phyloP scores from a whole-genome alignment of 192 early-diverging fungal species.

The Gryganskiella cystojenkinii region DNA sequence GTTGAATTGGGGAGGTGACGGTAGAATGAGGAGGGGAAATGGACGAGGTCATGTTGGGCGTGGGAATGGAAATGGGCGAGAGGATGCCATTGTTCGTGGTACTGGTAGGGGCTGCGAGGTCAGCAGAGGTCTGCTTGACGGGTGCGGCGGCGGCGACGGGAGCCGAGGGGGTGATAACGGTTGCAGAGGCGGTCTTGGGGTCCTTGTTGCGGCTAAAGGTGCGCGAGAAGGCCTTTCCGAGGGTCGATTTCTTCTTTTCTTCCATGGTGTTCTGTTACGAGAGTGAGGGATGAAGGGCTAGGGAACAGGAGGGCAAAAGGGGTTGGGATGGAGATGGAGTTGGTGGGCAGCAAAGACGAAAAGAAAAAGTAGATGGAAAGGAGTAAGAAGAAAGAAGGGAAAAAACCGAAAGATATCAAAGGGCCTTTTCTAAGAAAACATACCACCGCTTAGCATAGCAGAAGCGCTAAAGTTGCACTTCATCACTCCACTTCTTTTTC shows the following conservation, averaged over 20 bases:
- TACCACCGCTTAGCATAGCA: neutral
- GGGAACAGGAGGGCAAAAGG: neutral
- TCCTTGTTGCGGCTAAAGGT: constrained; percentile 48
- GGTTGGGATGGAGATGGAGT: neutral
- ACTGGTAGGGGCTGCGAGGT: neutral
- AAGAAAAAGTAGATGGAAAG: constrained; percentile 1
- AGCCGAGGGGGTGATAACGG: neutral
- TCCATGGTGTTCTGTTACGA: constrained; percentile 16
- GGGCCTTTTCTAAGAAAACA: too few species aligned
- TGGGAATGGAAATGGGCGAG: constrained; percentile 29
- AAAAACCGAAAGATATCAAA: neutral
- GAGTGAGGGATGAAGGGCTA: neutral
- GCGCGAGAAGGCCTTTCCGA: constrained; percentile 50
- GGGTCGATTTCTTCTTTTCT: constrained; percentile 44
- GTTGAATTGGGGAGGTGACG: constrained; percentile 19
- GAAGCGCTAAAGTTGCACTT: neutral
- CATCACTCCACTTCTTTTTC: neutral
- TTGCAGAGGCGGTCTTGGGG: neutral
- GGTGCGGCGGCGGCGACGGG: constrained; percentile 1
- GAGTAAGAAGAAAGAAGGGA: neutral
- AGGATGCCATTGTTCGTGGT: constrained; percentile 2
- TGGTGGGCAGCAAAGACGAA: neutral
- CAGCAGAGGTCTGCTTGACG: neutral
- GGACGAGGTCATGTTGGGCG: constrained; percentile 16
- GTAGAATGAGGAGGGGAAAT: constrained; percentile 22